These are phyloP conservation scores for Oryza officinalis DNA, from an alignment of 176 grass and related monocot genomes.

Conservation along the genomic window DNA sequence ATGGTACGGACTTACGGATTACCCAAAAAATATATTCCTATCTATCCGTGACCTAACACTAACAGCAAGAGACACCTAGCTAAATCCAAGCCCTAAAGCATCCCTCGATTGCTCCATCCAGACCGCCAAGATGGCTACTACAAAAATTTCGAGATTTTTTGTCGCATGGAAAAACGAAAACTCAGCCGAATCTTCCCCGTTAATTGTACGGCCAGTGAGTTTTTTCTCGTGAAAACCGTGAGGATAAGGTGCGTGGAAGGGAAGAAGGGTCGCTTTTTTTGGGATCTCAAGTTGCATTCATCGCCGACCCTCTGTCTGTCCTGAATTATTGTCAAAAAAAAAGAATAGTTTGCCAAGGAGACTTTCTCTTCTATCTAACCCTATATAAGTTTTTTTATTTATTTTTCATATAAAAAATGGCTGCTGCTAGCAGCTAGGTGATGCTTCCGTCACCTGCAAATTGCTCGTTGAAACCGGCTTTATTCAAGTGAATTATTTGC, in stretches of 20 bases:
- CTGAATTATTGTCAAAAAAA: constrained; percentile 32
- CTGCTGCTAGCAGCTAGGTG: not conserved
- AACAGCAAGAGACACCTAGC: not conserved
- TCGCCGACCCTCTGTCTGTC: constrained; percentile 9
- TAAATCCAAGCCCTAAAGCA: not conserved
- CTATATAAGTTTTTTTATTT: not conserved
- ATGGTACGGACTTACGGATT: constrained; percentile 20
- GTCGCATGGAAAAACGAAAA: not conserved
- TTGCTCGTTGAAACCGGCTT: constrained; percentile 7
- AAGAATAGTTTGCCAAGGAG: not conserved
- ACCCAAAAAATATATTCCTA: not conserved
- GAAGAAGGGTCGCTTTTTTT: not conserved
- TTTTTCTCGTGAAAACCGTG: constrained; percentile 21
- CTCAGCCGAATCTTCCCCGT: not conserved
- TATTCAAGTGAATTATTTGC: constrained; percentile 19
- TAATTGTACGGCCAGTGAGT: not conserved
- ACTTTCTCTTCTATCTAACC: not conserved
- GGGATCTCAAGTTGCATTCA: constrained; percentile 20
- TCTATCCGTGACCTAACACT: not conserved
- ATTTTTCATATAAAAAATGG: not conserved
- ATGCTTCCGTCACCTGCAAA: constrained; percentile 21
- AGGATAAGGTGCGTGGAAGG: not conserved
- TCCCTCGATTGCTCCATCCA: not conserved
- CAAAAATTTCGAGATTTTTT: not conserved
- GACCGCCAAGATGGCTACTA: not conserved